Evolutionary conservation across 257 asterid genomes (phyloP), one percentile per base, ranked within the genome.

Genomic region (Penstemon newberryi): DNA sequence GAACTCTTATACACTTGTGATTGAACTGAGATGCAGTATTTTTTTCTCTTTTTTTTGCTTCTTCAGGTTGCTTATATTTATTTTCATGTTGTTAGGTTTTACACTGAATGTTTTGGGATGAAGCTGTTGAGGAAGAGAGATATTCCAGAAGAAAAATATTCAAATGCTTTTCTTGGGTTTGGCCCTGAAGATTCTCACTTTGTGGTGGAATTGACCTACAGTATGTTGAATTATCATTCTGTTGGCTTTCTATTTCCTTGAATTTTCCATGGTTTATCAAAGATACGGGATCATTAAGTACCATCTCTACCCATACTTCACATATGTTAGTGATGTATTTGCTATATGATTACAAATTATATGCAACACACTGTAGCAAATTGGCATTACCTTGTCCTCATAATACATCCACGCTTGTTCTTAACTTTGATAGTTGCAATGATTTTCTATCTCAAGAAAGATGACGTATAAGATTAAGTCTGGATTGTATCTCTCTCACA

Each of bases 131-230:
- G 99, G 90, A 77, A 93, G 79, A 83, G 99, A 68, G 95, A 94
- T 72, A 60, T 94, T 46, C 99, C 96, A 0, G 97, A 89, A 57
- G 99, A 94, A 77, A 89, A 89, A 73, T 94, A 94, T 71, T 77
- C 99, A 9, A 94, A 94, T 76, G 99, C 99, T 67, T 94, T 94
- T 78, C 97, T 94, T 56, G 99, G 99, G n/a, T 94, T 89, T 83
- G 99, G 99, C 70, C 86, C 99, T 0, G 99, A 94, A 63, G 93
- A 91, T 1, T 87, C 99, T 45, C 83, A 94, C 74, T 94, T 94
- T 70, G 96, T 83, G 69, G 78, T 94, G 73, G 99, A 94, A 72
- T 77, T 94, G 83, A 94, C 99, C 25, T 91, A 94, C 78, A 94
- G 99, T 93, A 87, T 57, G 98, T 84, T 69, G 42, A 40, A 40